A percentile compares a stretch with the other conserved stretches of the same genome.
Evolutionary conservation across 1,139 yeast genomes (phyloP).

Genomic region (Trichomonascaceae sp.): DNA sequence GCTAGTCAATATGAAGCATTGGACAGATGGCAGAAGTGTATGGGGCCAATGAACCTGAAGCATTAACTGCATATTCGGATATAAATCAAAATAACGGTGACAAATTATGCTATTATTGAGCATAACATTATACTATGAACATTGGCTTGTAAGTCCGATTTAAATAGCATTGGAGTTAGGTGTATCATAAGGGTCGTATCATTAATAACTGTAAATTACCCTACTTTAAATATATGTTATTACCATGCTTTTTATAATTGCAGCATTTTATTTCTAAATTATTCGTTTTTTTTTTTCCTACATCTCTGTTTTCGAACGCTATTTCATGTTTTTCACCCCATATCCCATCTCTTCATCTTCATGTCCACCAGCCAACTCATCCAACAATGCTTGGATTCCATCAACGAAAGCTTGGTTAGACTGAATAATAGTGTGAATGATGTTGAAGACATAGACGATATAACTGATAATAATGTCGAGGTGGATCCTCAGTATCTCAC

Average conservation of each 20-base stretch:
- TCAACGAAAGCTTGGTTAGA: not conserved
- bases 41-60: too few relatives aligned
- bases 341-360: slow-evolving; percentile 1
- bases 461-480: not conserved
- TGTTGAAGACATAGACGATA: not conserved
- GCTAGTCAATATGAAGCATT: not conserved
- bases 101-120: too few relatives aligned
- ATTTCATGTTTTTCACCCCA: not conserved
- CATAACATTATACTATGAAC: too few relatives aligned
- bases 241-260: not conserved
- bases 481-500: slow-evolving; percentile 17
- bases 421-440: slow-evolving; percentile 1
- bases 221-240: not conserved
- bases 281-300: too few relatives aligned
- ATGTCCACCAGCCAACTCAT: slow-evolving; percentile 1
- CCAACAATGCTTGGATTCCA: slow-evolving; percentile 1
- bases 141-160: not conserved
- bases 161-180: not conserved
- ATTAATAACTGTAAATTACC: too few relatives aligned
- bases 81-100: too few relatives aligned
- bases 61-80: too few relatives aligned
- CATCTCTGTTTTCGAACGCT: too few relatives aligned
- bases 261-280: not conserved
- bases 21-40: not conserved
- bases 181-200: too few relatives aligned